phyloP scores from a whole-genome alignment of 1,139 yeast genomes.

The Taphrina deformans region DNA sequence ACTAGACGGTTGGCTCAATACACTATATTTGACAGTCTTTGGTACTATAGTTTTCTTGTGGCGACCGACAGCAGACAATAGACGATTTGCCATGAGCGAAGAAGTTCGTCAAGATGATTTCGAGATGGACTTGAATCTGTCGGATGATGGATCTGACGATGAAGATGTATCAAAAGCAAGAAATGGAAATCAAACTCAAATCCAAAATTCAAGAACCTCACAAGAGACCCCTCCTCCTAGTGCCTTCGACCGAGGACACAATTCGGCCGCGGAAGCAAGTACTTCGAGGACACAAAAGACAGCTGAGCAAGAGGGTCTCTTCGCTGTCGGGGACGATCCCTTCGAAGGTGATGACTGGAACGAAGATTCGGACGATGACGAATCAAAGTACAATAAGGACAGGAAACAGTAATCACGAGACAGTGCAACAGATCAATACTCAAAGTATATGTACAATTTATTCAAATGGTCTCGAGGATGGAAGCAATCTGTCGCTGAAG shows the following conservation, averaged over 20 bases:
- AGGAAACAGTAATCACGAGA: not conserved
- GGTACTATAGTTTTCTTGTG: constrained; percentile 84
- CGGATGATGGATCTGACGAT: constrained; percentile 12
- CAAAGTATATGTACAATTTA: not conserved
- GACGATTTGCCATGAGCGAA: constrained; percentile 90
- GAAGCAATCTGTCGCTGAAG: no score
- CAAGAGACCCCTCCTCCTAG: no score
- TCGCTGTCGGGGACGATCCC: constrained; percentile 35
- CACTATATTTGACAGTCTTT: constrained; percentile 80
- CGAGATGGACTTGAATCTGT: constrained; percentile 25
- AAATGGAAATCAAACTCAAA: not conserved
- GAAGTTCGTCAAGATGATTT: constrained; percentile 72
- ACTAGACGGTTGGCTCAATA: constrained; percentile 92
- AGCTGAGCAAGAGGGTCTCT: constrained; percentile 23
- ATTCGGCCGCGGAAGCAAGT: not conserved
- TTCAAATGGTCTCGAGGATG: no score
- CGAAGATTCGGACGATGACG: not conserved
- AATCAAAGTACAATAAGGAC: not conserved
- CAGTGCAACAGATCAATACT: not conserved
- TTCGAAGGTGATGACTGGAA: constrained; percentile 26
- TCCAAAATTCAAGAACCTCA: no score
- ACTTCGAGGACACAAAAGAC: not conserved
- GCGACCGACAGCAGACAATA: constrained; percentile 96
- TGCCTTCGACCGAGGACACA: not conserved
- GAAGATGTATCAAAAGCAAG: not conserved